Evolutionary conservation across 768 basidiomycete species (phyloP).

Genomic region (Phanerochaete sordida): DNA sequence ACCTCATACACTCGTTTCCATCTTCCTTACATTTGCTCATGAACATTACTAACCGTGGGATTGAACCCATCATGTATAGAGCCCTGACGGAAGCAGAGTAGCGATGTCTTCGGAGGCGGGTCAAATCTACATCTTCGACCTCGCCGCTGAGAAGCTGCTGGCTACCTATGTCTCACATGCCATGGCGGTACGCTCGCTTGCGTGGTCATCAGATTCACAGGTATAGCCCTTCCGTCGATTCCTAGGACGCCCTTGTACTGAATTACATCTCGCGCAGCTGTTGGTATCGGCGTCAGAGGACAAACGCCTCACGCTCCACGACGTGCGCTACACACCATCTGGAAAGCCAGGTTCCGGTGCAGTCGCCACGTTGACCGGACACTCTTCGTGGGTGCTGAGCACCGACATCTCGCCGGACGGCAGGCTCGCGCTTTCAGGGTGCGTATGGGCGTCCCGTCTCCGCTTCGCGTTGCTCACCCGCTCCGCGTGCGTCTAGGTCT

Average conservation of each 20-base stretch:
- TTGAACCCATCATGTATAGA: conserved; percentile 48
- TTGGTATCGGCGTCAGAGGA: conserved; percentile 91
- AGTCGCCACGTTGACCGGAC: conserved; percentile 83
- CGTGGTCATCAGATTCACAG: conserved; percentile 88
- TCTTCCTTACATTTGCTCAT: background rate
- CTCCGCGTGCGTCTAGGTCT: conserved; percentile 44
- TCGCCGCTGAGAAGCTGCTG: conserved; percentile 60
- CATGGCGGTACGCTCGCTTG: conserved; percentile 81
- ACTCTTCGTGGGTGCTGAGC: conserved; percentile 89
- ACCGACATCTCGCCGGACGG: conserved; percentile 81
- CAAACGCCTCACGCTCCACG: conserved; percentile 86
- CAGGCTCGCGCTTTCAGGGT: conserved; percentile 80
- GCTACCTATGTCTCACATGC: conserved; percentile 85
- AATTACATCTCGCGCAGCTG: conserved; percentile 41
- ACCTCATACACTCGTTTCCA: background rate
- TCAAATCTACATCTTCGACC: conserved; percentile 85
- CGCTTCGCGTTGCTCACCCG: conserved; percentile 1
- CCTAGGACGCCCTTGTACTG: no score
- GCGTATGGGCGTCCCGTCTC: conserved; percentile 18
- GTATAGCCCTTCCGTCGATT: conserved; percentile 38
- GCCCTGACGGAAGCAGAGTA: conserved; percentile 80
- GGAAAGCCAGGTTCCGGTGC: conserved; percentile 64
- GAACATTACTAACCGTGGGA: background rate
- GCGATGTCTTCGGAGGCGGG: conserved; percentile 84
- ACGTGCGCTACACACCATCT: conserved; percentile 69